These are phyloP conservation scores for Eremomyces bilateralis DNA, from an alignment of 495 filamentous ascomycete species.

Conservation along the genomic window DNA sequence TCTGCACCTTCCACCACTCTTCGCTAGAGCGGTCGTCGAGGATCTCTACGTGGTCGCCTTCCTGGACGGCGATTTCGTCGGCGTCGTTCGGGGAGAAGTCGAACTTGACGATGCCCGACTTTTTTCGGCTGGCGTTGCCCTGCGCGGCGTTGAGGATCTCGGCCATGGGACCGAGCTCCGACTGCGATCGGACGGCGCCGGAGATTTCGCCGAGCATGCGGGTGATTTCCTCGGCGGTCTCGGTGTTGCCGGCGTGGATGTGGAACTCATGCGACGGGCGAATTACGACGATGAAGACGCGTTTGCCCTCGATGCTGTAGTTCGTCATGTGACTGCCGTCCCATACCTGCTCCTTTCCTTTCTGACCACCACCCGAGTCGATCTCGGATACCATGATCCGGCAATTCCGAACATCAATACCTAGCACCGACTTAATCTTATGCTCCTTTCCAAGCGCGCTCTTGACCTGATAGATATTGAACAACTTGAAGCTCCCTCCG, in stretches of 20 bases:
- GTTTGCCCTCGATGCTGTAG: slow-evolving; percentile 94
- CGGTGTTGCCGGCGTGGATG: slow-evolving; percentile 92
- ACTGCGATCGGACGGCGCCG: slow-evolving; percentile 62
- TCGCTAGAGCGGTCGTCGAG: slow-evolving; percentile 80
- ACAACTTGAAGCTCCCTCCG: slow-evolving; percentile 62
- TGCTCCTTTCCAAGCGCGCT: slow-evolving; percentile 86
- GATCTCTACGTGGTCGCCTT: slow-evolving; percentile 78
- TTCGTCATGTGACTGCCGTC: slow-evolving; percentile 77
- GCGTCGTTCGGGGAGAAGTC: slow-evolving; percentile 94
- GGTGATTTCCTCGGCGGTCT: slow-evolving; percentile 86
- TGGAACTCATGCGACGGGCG: slow-evolving; percentile 81
- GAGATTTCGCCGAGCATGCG: slow-evolving; percentile 71
- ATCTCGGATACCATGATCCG: slow-evolving; percentile 84
- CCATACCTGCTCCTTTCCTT: too few species aligned
- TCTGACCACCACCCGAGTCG: slow-evolving; percentile 48
- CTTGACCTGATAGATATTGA: slow-evolving; percentile 92
- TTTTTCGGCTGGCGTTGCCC: slow-evolving; percentile 40
- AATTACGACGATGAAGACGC: slow-evolving; percentile 87
- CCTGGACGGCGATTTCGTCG: slow-evolving; percentile 82
- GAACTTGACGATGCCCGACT: slow-evolving; percentile 67
- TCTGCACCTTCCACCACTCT: slow-evolving; percentile 94
- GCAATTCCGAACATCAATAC: slow-evolving; percentile 69
- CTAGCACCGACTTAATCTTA: slow-evolving; percentile 89
- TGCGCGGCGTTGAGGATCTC: slow-evolving; percentile 69
- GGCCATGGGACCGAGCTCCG: too few species aligned